A percentile compares a stretch with the other conserved stretches of the same genome.
Conservation (phyloP, 2,329 filamentous ascomycete species). For the Penicillium sp. region DNA sequence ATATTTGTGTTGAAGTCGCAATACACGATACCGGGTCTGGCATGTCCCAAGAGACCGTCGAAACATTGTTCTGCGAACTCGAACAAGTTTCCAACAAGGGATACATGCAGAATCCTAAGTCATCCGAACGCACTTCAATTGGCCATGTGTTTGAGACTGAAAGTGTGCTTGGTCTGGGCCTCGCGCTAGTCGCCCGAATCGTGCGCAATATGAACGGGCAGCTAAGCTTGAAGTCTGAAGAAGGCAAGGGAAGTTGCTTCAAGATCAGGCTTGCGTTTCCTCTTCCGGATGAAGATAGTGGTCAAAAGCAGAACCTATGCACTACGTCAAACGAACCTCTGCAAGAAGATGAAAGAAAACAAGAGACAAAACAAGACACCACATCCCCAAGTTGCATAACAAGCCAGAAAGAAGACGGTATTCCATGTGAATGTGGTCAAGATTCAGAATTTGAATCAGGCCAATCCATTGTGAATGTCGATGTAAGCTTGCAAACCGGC, state of each 20-base stretch:
- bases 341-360: neutral
- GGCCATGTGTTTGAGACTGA: slow-evolving; percentile 34
- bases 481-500: slow-evolving; percentile 14
- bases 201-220: slow-evolving; percentile 87
- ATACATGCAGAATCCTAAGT: slow-evolving; percentile 33
- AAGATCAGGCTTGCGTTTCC: slow-evolving; percentile 75
- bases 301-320: neutral
- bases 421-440: slow-evolving; percentile 15
- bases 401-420: neutral
- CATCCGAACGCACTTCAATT: slow-evolving; percentile 28
- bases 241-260: slow-evolving; percentile 76
- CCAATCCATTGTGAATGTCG: slow-evolving; percentile 10
- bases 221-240: slow-evolving; percentile 76
- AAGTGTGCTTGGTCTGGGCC: slow-evolving; percentile 69
- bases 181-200: slow-evolving; percentile 79
- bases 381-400: neutral
- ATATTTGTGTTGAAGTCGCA: slow-evolving; percentile 68
- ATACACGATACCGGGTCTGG: slow-evolving; percentile 73
- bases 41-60: slow-evolving; percentile 57
- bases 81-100: slow-evolving; percentile 65
- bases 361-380: neutral
- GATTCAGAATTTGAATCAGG: neutral
- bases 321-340: neutral
- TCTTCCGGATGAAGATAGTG: slow-evolving; percentile 50
- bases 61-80: slow-evolving; percentile 60